Evolutionary conservation across 331 rosid genomes (phyloP).

Genomic region (Acacia concinna): DNA sequence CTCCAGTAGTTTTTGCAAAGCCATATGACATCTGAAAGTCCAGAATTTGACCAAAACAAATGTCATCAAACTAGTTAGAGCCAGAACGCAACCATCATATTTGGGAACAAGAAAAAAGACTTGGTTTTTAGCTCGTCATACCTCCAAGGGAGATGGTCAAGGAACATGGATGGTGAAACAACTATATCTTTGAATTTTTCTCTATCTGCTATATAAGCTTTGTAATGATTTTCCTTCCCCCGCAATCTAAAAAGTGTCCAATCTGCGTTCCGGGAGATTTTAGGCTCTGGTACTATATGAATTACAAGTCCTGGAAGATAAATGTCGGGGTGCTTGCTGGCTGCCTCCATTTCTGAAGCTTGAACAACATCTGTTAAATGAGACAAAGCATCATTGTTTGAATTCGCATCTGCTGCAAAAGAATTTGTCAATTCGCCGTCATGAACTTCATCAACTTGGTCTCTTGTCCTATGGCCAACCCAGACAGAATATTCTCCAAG

Average conservation of each 20-base stretch:
- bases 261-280: slow-evolving; percentile 32
- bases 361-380: slow-evolving; percentile 64
- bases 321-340: slow-evolving; percentile 63
- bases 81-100: background rate
- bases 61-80: slow-evolving; percentile 26
- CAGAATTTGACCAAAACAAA: slow-evolving; percentile 26
- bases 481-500: slow-evolving; percentile 42
- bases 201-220: slow-evolving; percentile 71
- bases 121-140: slow-evolving; percentile 35
- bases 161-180: slow-evolving; percentile 92
- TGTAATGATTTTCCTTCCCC: slow-evolving; percentile 41
- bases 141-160: slow-evolving; percentile 99
- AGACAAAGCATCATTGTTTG: slow-evolving; percentile 49
- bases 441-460: slow-evolving; percentile 33
- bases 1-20: slow-evolving; percentile 63
- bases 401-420: slow-evolving; percentile 33
- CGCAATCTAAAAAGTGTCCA: slow-evolving; percentile 40
- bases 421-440: slow-evolving; percentile 44
- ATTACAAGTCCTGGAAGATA: slow-evolving; percentile 81
- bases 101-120: slow-evolving; percentile 16
- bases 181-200: slow-evolving; percentile 78
- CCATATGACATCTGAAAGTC: slow-evolving; percentile 73
- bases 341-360: slow-evolving; percentile 45
- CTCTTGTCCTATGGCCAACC: slow-evolving; percentile 41
- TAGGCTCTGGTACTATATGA: slow-evolving; percentile 62